phyloP scores from a whole-genome alignment of 2,329 filamentous ascomycete species.

The Aspergillus pseudoglaucus region DNA sequence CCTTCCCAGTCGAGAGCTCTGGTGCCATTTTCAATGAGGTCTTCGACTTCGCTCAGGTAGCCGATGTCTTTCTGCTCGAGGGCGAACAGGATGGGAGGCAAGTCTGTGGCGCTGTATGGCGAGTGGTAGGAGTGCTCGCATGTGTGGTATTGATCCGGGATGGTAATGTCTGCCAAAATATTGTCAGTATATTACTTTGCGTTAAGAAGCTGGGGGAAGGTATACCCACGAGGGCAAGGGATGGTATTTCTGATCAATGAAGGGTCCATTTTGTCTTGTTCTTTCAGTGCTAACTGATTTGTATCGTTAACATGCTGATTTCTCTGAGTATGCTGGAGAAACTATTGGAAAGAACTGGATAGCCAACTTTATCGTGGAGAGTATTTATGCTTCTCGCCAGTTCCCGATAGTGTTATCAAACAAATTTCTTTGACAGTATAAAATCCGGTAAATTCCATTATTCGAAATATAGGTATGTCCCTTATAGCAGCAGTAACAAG shows the following conservation, averaged over 20 bases:
- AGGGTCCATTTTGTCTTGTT: neutral
- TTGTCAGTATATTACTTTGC: neutral
- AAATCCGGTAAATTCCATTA: neutral
- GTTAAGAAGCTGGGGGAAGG: neutral
- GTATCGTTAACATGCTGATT: neutral
- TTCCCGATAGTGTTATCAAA: neutral
- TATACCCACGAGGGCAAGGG: neutral
- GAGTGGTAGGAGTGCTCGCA: slow-evolving; percentile 18
- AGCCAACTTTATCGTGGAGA: neutral
- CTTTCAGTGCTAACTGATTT: neutral
- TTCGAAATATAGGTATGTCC: neutral
- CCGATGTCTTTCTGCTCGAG: slow-evolving; percentile 10
- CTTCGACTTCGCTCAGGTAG: slow-evolving; percentile 1
- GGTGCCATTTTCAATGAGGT: slow-evolving; percentile 12
- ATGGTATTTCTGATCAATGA: neutral
- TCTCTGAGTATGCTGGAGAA: neutral
- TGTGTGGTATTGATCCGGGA: slow-evolving; percentile 14
- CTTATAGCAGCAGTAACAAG: too few relatives aligned
- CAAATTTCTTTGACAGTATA: neutral
- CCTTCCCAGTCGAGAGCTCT: slow-evolving; percentile 8
- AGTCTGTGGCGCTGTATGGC: slow-evolving; percentile 9
- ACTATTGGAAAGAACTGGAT: neutral
- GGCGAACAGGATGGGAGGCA: slow-evolving; percentile 19
- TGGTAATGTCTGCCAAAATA: slow-evolving; percentile 4
- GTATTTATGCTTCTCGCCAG: neutral